Base-by-base conservation (phyloP, 192 early-diverging fungal species). In the Lobosporangium transversale region DNA sequence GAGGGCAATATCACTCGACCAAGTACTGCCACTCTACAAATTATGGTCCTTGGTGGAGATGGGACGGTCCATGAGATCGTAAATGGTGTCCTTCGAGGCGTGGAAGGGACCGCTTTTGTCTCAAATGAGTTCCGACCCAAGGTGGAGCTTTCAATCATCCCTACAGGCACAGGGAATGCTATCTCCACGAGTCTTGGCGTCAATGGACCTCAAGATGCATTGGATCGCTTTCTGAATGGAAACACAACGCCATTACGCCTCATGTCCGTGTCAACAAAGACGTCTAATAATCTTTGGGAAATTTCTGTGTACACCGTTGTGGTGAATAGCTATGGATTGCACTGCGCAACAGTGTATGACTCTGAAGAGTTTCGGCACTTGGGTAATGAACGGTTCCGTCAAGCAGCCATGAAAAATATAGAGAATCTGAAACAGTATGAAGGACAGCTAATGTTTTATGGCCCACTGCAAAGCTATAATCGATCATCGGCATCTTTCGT, bases 21-120 rank as follows among this genome's bases (percentile, higher is more conserved):
- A 0, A 67, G 23, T 3, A 21, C 73, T 10, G 73, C 58, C 15
- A 76, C 64, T 7, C 24, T 76, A 3, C 64, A 76, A 37, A 35
- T 86, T 9, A 79, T 86, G 30, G 73, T 79, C 58, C 52, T 86
- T 1, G 84, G 84, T 26, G 84, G 84, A 15, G 84, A 86, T 56
- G 84, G 84, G 5, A 80, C 80, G 1, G 54, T 86, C 11, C 84
- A 86, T 47, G 84, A 86, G 43, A 70, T 86, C 10, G 66, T 86
- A 23, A 86, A 86, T 54, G 84, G 84, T 4, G 32, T 86, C 30
- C 45, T 71, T 18, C 74, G 69, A 35, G 68, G 66, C 0, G 61
- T 78, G 11, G 50, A 68, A 20, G 68, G 62, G 12, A 62, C 74
- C 0, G 44, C 30, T 6, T 63, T 52, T 37, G 45, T 49, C 12